These are phyloP conservation scores for Arctostaphylos glauca DNA, from an alignment of 148 eudicot species.

Conservation along the genomic window DNA sequence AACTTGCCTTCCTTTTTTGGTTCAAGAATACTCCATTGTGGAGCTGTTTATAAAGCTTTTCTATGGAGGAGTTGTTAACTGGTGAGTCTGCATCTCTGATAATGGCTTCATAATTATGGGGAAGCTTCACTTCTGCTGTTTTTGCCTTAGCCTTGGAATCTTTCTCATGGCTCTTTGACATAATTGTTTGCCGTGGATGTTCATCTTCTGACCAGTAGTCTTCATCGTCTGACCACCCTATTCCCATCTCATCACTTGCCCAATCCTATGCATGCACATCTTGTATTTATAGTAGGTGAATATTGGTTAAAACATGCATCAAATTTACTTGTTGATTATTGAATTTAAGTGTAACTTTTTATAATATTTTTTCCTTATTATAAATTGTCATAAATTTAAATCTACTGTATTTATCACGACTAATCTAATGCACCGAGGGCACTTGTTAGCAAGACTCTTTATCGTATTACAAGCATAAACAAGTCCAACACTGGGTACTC, in stretches of 20 bases:
- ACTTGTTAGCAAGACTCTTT: not conserved
- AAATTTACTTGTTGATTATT: not conserved
- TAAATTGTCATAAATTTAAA: not conserved
- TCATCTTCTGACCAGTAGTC: not conserved
- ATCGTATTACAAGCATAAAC: too few species aligned
- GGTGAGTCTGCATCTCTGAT: constrained; percentile 40
- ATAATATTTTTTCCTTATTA: not conserved
- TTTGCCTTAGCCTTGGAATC: not conserved
- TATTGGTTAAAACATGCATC: too few species aligned
- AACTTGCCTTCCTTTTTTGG: constrained; percentile 38
- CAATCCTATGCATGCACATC: not conserved
- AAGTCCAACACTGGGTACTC: too few species aligned
- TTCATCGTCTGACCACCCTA: constrained; percentile 3
- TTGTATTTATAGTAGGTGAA: not conserved
- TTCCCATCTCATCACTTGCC: constrained; percentile 1
- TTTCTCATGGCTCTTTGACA: not conserved
- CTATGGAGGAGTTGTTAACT: constrained; percentile 39
- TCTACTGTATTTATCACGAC: too few species aligned
- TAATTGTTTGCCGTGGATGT: not conserved
- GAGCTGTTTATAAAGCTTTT: constrained; percentile 37
- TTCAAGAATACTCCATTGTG: constrained; percentile 48
- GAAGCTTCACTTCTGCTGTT: constrained; percentile 25
- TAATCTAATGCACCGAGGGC: not conserved
- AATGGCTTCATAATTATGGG: constrained; percentile 49
- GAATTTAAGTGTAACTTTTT: too few species aligned